These are phyloP conservation scores for Knufia petricola DNA, from an alignment of 2,329 filamentous ascomycete species.

Conservation along the genomic window DNA sequence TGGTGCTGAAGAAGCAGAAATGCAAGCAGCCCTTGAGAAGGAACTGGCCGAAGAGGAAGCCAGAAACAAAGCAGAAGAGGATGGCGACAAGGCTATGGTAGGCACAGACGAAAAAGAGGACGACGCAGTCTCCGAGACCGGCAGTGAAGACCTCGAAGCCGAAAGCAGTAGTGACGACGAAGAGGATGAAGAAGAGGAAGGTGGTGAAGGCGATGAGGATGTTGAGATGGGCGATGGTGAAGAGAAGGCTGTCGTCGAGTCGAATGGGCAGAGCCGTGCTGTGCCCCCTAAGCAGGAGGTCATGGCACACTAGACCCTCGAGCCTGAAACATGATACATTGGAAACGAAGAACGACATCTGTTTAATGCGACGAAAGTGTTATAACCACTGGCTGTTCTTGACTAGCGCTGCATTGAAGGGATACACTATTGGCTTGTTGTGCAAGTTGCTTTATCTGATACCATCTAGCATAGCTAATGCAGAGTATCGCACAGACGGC, in stretches of 20 bases:
- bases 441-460: neutral
- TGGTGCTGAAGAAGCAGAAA: slow-evolving; percentile 78
- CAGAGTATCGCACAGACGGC: neutral
- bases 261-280: slow-evolving; percentile 23
- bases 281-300: slow-evolving; percentile 32
- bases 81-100: slow-evolving; percentile 67
- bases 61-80: slow-evolving; percentile 30
- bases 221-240: slow-evolving; percentile 46
- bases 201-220: slow-evolving; percentile 32
- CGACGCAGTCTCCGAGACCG: slow-evolving; percentile 60
- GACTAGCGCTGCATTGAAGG: neutral
- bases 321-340: too few species aligned
- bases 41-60: slow-evolving; percentile 41
- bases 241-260: slow-evolving; percentile 25
- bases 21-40: slow-evolving; percentile 51
- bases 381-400: neutral
- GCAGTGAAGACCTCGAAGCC: slow-evolving; percentile 68
- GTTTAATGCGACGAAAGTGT: too few species aligned
- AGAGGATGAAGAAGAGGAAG: slow-evolving; percentile 50
- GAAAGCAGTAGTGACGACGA: slow-evolving; percentile 64
- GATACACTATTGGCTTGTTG: neutral
- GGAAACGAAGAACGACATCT: too few species aligned
- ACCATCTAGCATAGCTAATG: neutral
- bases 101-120: slow-evolving; percentile 59
- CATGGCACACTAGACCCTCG: slow-evolving; percentile 35